These are phyloP conservation scores for Mycena olivaceomarginata DNA, from an alignment of 768 basidiomycete species.

Conservation along the genomic window DNA sequence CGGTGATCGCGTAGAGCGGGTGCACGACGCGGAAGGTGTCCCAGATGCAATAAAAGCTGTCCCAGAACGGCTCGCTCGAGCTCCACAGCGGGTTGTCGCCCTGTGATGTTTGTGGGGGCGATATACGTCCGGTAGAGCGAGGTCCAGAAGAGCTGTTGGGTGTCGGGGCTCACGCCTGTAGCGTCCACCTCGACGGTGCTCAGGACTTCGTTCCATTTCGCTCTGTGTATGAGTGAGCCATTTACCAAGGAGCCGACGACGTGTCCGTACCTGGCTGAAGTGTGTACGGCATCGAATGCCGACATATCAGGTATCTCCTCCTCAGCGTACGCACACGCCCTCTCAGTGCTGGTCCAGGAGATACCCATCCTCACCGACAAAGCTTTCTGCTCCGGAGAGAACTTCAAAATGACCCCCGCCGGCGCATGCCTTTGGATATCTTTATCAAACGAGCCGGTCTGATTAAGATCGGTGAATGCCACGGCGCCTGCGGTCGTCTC, in stretches of 20 bases:
- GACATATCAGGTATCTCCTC: constrained; percentile 52
- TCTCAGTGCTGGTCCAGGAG: constrained; percentile 62
- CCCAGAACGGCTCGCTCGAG: constrained; percentile 48
- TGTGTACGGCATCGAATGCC: constrained; percentile 22
- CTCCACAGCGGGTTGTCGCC: constrained; percentile 52
- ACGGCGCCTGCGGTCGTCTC: not conserved
- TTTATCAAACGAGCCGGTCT: constrained; percentile 7
- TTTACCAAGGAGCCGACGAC: not conserved
- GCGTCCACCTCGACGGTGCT: constrained; percentile 33
- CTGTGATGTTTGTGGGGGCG: constrained; percentile 49
- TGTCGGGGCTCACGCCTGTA: constrained; percentile 27
- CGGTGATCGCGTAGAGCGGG: constrained; percentile 43
- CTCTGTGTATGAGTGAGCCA: not conserved
- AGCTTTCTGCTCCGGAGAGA: constrained; percentile 44
- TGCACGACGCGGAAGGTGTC: constrained; percentile 43
- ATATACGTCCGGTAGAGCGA: constrained; percentile 48
- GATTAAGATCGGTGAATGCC: constrained; percentile 10
- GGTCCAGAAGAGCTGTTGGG: constrained; percentile 39
- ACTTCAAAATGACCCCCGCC: constrained; percentile 41
- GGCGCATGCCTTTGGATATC: constrained; percentile 2
- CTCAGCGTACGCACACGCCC: constrained; percentile 66
- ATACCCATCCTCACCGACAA: constrained; percentile 63
- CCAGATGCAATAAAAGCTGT: constrained; percentile 52
- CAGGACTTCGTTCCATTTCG: constrained; percentile 37
- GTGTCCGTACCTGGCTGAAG: constrained; percentile 26